phyloP scores from a whole-genome alignment of 768 basidiomycete genomes.

The Lactifluus piperatus region DNA sequence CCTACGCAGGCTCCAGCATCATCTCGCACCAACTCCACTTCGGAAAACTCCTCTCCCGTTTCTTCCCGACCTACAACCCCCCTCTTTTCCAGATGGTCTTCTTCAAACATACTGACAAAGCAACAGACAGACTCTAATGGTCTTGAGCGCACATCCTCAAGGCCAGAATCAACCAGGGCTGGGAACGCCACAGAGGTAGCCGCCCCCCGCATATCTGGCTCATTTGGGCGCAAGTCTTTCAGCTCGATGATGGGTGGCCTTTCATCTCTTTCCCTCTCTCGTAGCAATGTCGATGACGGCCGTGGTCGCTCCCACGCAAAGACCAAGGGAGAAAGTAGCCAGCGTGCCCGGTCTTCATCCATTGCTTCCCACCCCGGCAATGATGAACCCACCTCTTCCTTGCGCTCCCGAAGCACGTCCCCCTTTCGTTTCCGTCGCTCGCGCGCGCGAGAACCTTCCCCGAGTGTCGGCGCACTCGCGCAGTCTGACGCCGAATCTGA shows the following conservation, averaged over 20 bases:
- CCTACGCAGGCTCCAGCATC: constrained; percentile 16
- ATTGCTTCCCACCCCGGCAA: constrained; percentile 34
- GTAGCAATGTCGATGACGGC: constrained; percentile 33
- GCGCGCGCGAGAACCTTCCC: constrained; percentile 48
- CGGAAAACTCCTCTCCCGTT: constrained; percentile 19
- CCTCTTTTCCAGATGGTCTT: constrained; percentile 24
- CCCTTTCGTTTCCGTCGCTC: constrained; percentile 71
- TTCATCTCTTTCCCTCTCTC: constrained; percentile 53
- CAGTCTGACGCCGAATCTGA: constrained; percentile 59
- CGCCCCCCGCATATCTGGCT: constrained; percentile 31
- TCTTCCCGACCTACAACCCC: constrained; percentile 27
- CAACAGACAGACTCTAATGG: constrained; percentile 42
- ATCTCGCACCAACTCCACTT: constrained; percentile 23
- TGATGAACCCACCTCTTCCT: constrained; percentile 27
- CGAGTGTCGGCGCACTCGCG: constrained; percentile 40
- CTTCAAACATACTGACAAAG: constrained; percentile 27
- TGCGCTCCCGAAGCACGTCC: constrained; percentile 67
- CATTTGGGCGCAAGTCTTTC: constrained; percentile 57
- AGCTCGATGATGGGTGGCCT: constrained; percentile 65
- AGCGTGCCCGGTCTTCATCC: constrained; percentile 30
- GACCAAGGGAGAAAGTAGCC: constrained; percentile 26
- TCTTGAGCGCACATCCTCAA: constrained; percentile 37
- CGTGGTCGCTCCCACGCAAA: constrained; percentile 41
- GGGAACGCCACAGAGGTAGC: constrained; percentile 13
- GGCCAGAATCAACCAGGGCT: constrained; percentile 17